Evolutionary conservation across 352 stramenopile genomes (phyloP).

Genomic region (Thraustochytrium sp.): DNA sequence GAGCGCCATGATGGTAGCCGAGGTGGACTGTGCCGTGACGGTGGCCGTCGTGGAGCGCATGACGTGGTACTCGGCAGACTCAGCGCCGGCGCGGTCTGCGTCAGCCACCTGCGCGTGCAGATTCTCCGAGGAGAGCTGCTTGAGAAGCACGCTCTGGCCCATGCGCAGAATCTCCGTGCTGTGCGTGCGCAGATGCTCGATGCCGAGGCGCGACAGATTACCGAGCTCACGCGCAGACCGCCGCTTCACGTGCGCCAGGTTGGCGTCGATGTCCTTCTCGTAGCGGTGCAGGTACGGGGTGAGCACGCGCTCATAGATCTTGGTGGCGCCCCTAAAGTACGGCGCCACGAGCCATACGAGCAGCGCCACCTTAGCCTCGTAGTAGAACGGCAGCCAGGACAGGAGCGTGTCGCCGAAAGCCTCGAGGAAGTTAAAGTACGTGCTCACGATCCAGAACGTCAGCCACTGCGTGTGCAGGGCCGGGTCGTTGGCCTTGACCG

Average conservation of each 20-base stretch:
- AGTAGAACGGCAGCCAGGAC: slow-evolving; percentile 44
- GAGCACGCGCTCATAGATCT: slow-evolving; percentile 27
- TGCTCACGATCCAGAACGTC: slow-evolving; percentile 44
- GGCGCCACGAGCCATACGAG: slow-evolving; percentile 36
- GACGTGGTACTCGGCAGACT: too few species aligned
- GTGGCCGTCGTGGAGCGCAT: background rate
- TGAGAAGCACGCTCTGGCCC: slow-evolving; percentile 5
- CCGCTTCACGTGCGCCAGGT: slow-evolving; percentile 11
- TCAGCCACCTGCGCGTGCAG: too few species aligned
- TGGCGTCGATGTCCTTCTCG: slow-evolving; percentile 43
- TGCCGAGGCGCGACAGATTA: background rate
- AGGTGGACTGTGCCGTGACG: background rate
- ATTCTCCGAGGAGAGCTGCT: slow-evolving; percentile 3
- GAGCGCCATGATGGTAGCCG: background rate
- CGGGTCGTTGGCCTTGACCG: slow-evolving; percentile 25
- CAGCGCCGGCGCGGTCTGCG: too few species aligned
- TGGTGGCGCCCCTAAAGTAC: slow-evolving; percentile 27
- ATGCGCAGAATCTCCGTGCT: slow-evolving; percentile 10
- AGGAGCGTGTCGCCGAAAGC: slow-evolving; percentile 32
- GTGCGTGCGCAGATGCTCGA: slow-evolving; percentile 11
- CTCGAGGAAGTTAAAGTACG: slow-evolving; percentile 43
- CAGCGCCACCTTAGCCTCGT: slow-evolving; percentile 21
- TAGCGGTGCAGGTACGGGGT: slow-evolving; percentile 31
- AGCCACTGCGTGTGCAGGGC: slow-evolving; percentile 43
- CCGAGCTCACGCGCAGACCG: background rate